These are phyloP conservation scores for Deuterostichococcus epilithicus DNA, from an alignment of 139 green algal species.

Conservation along the genomic window DNA sequence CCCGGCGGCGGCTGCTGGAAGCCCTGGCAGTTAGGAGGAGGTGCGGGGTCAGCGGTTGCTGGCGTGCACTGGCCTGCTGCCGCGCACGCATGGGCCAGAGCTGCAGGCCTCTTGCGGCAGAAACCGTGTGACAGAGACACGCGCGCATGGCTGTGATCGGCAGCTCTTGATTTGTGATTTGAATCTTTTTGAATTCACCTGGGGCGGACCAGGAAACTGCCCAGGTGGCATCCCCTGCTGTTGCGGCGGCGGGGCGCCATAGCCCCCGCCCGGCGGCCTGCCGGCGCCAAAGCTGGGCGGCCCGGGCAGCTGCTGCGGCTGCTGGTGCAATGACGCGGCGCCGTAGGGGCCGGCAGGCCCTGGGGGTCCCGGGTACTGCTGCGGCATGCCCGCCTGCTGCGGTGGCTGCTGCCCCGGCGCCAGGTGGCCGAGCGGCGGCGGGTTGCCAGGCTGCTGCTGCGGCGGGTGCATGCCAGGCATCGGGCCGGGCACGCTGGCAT, in stretches of 20 bases:
- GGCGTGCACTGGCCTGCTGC: too few species aligned
- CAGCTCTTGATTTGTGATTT: too few species aligned
- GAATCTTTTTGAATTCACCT: too few species aligned
- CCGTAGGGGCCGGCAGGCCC: neutral
- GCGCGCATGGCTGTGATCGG: too few species aligned
- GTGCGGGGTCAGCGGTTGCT: too few species aligned
- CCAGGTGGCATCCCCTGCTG: neutral
- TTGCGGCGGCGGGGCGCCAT: slow-evolving; percentile 4
- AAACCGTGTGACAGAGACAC: too few species aligned
- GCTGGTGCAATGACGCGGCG: too few species aligned
- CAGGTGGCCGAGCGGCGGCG: slow-evolving; percentile 10
- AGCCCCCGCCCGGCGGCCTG: slow-evolving; percentile 4
- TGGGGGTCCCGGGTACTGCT: neutral
- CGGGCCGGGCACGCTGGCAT: neutral
- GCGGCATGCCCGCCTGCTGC: neutral
- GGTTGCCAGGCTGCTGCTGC: neutral
- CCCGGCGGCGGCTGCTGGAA: neutral
- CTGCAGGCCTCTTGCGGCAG: too few species aligned
- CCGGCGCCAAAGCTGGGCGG: neutral
- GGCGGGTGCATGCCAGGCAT: neutral
- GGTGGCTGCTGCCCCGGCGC: slow-evolving; percentile 24
- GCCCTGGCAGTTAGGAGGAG: too few species aligned
- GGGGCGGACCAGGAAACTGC: neutral
- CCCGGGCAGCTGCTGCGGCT: neutral
- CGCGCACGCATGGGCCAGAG: too few species aligned